Percentiles rank a stretch among this genome's conserved stretches.
These are phyloP conservation scores for Zygosaccharomyces pseudorouxii DNA, from an alignment of 805 yeast genomes.

Conservation along the genomic window DNA sequence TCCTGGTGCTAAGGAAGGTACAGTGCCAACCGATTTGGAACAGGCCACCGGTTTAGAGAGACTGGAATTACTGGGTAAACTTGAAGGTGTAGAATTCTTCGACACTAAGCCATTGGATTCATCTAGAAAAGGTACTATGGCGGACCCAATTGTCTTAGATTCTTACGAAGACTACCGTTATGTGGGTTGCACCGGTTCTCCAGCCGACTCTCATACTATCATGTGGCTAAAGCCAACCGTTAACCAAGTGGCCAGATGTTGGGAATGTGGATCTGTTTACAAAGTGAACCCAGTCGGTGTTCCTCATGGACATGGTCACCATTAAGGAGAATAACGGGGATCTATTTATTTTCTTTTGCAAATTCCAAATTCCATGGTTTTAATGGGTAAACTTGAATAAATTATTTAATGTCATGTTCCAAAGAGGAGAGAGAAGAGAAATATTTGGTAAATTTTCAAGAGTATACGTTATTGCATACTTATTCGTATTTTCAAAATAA, in stretches of 20 bases:
- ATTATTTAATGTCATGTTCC: conserved; percentile 7
- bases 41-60: conserved; percentile 99
- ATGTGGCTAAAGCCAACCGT: conserved; percentile 90
- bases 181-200: conserved; percentile 96
- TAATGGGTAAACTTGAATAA: conserved; percentile 5
- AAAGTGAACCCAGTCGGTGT: conserved; percentile 84
- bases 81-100: conserved; percentile 92
- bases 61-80: conserved; percentile 86
- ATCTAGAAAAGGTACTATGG: conserved; percentile 85
- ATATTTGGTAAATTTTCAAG: not conserved
- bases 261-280: conserved; percentile 98
- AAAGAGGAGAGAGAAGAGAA: not conserved
- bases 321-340: conserved; percentile 11
- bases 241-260: conserved; percentile 85
- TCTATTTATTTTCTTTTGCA: conserved; percentile 5
- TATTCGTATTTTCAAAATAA: conserved; percentile 4
- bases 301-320: conserved; percentile 49
- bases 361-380: conserved; percentile 4
- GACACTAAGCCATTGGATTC: conserved; percentile 85
- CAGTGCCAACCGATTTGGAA: conserved; percentile 88
- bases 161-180: conserved; percentile 90
- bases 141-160: conserved; percentile 84
- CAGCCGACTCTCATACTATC: conserved; percentile 85
- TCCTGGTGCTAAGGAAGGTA: conserved; percentile 80
- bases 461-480: conserved; percentile 2